phyloP scores from a whole-genome alignment of 805 yeast species.

The Kuraishia piskuri region DNA sequence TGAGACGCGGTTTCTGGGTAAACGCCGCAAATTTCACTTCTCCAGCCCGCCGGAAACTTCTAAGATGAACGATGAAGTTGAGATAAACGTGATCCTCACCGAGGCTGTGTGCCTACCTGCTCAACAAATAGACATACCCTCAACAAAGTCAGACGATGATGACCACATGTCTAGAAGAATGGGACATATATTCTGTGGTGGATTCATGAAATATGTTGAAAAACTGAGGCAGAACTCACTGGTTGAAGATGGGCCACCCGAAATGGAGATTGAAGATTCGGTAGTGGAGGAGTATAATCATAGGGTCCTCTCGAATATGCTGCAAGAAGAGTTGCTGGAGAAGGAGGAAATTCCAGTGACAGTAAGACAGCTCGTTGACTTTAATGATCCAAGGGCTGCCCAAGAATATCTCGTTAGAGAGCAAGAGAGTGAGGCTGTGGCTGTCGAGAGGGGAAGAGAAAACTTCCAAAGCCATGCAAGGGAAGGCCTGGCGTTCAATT shows the following conservation, averaged over 20 bases:
- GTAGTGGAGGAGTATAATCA: neutral
- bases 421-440: neutral
- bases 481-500: conserved; percentile 13
- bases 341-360: neutral
- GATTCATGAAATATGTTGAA: neutral
- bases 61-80: neutral
- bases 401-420: neutral
- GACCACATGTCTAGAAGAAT: neutral
- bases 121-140: neutral
- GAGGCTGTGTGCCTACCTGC: neutral
- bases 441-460: neutral
- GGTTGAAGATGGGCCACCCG: neutral
- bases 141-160: neutral
- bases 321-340: neutral
- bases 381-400: neutral
- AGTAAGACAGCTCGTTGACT: neutral
- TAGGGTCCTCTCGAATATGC: neutral
- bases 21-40: neutral
- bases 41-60: neutral
- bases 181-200: neutral
- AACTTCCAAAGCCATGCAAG: conserved; percentile 6
- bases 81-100: neutral
- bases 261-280: neutral
- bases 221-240: neutral
- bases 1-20: neutral